phyloP scores from a whole-genome alignment of 345 rosid genomes.

The Eucalyptus melliodora region DNA sequence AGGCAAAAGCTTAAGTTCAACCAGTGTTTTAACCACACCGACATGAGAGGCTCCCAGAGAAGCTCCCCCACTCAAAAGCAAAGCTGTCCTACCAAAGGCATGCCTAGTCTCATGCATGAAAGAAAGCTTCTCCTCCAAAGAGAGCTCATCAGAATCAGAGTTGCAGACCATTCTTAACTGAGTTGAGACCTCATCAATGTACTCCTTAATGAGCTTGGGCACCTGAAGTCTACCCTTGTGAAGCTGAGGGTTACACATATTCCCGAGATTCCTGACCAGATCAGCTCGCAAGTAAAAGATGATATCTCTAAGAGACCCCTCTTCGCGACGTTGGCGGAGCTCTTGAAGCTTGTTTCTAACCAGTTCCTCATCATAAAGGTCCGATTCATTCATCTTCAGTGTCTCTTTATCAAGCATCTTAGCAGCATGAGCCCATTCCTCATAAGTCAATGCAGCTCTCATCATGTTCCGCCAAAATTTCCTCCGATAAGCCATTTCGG shows the following conservation, averaged over 20 bases:
- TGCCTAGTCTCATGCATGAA: constrained; percentile 97
- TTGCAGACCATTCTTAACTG: constrained; percentile 85
- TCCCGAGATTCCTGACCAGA: constrained; percentile 86
- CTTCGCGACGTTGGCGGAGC: constrained; percentile 80
- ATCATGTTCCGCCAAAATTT: constrained; percentile 99
- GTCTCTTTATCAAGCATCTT: constrained; percentile 94
- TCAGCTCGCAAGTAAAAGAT: constrained; percentile 98
- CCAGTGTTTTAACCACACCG: constrained; percentile 85
- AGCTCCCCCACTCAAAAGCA: constrained; percentile 98
- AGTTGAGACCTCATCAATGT: constrained; percentile 87
- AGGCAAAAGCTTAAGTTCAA: constrained; percentile 85
- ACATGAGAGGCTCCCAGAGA: constrained; percentile 92
- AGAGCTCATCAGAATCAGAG: constrained; percentile 83
- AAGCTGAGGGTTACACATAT: constrained; percentile 94
- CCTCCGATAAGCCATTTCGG: constrained; percentile 88
- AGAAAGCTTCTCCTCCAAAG: constrained; percentile 88
- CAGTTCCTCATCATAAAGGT: constrained; percentile 78
- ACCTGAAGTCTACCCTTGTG: constrained; percentile 96
- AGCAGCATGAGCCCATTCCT: constrained; percentile 99
- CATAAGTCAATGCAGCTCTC: constrained; percentile 86
- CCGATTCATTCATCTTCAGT: constrained; percentile 58
- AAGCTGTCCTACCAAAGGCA: constrained; percentile 94
- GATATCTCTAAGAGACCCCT: constrained; percentile 84
- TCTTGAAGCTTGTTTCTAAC: constrained; percentile 83
- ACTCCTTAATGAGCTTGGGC: constrained; percentile 87